phyloP scores from a whole-genome alignment of 495 filamentous ascomycete genomes.

The Xylaria castorea region DNA sequence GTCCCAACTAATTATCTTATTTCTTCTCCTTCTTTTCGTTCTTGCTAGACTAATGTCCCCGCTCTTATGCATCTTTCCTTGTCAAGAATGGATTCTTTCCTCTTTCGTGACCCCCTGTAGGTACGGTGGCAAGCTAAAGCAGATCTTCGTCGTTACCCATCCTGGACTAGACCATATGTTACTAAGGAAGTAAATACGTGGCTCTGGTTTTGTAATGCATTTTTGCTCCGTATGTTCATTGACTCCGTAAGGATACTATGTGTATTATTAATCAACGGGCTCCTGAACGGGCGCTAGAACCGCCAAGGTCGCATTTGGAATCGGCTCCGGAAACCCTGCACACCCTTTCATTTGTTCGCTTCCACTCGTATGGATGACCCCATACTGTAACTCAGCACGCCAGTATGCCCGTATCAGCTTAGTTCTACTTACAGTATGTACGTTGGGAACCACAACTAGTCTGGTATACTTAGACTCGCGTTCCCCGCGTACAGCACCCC shows the following conservation, averaged over 20 bases:
- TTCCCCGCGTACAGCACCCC: slow-evolving; percentile 3
- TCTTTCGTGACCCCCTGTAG: background rate
- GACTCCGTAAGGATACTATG: too few relatives aligned
- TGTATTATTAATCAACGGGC: slow-evolving; percentile 26
- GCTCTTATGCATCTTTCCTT: slow-evolving; percentile 15
- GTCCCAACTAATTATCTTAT: background rate
- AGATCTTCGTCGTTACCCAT: background rate
- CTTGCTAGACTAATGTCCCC: background rate
- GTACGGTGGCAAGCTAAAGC: background rate
- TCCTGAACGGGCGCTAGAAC: slow-evolving; percentile 15
- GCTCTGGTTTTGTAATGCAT: background rate
- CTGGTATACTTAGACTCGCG: background rate
- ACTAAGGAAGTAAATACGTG: background rate
- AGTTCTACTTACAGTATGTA: background rate
- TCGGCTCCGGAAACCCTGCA: slow-evolving; percentile 13
- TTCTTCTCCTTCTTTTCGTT: slow-evolving; percentile 9
- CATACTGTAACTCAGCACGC: background rate
- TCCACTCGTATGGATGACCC: slow-evolving; percentile 7
- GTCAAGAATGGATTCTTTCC: slow-evolving; percentile 6
- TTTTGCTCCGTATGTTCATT: background rate
- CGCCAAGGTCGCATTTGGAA: slow-evolving; percentile 25
- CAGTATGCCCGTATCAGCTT: background rate
- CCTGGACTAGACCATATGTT: background rate
- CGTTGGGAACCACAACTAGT: background rate
- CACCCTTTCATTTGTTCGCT: slow-evolving; percentile 6